A percentile compares a stretch with the other conserved stretches of the same genome.
Evolutionary conservation across 2,329 filamentous ascomycete species (phyloP).

Genomic region (Rachicladosporium sp.): DNA sequence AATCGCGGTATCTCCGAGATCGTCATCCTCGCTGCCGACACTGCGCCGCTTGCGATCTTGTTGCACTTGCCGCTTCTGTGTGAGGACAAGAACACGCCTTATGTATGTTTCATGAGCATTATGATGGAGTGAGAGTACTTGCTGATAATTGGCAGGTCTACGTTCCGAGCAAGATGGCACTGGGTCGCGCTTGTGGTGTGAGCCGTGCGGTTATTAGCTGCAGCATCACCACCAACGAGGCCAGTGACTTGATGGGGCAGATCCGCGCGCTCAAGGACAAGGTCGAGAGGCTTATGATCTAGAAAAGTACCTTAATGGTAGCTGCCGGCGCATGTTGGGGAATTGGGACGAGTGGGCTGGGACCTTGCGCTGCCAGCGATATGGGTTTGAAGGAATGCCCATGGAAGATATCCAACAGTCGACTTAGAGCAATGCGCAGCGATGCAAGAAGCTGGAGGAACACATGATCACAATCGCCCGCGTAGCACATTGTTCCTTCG

Average conservation of each 20-base stretch:
- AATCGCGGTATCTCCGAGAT: slow-evolving; percentile 86
- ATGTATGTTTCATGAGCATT: slow-evolving; percentile 11
- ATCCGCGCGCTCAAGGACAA: slow-evolving; percentile 86
- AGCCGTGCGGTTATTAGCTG: slow-evolving; percentile 75
- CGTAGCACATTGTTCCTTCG: no score
- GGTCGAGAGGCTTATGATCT: slow-evolving; percentile 92
- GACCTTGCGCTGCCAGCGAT: no score
- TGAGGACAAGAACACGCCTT: slow-evolving; percentile 64
- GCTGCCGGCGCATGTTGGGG: no score
- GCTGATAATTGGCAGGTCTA: slow-evolving; percentile 18
- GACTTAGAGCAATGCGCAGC: no score
- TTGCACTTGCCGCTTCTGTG: slow-evolving; percentile 79
- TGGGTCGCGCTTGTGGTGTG: slow-evolving; percentile 84
- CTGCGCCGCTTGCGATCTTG: slow-evolving; percentile 72
- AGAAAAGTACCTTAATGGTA: slow-evolving; percentile 8
- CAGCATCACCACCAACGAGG: slow-evolving; percentile 84
- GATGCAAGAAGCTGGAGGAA: no score
- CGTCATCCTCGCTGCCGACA: slow-evolving; percentile 81
- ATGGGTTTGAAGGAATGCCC: no score
- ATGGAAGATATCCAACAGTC: no score
- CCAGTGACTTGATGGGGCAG: slow-evolving; percentile 73
- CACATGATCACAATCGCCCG: no score
- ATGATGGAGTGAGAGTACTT: not conserved
- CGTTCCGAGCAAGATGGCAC: slow-evolving; percentile 59
- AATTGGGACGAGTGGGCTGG: no score